These are phyloP conservation scores for Yamadazyma kitorensis DNA, from an alignment of 805 yeast species.

Conservation along the genomic window DNA sequence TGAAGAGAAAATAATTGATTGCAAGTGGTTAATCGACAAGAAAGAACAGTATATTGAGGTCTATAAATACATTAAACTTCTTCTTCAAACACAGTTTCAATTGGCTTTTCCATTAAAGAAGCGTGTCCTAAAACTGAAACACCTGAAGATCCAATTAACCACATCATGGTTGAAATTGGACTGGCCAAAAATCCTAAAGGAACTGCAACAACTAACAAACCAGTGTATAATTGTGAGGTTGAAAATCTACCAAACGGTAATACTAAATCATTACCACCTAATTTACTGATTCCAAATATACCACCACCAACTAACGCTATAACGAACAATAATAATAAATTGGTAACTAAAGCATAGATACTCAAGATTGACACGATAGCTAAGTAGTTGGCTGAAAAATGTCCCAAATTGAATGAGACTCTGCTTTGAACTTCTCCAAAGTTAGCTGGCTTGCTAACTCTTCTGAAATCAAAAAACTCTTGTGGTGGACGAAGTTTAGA, in stretches of 20 bases:
- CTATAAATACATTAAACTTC: conserved; percentile 37
- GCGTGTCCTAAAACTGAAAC: conserved; percentile 84
- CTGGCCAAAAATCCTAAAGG: conserved; percentile 86
- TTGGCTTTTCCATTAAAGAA: conserved; percentile 88
- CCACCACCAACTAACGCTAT: conserved; percentile 70
- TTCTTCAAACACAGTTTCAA: conserved; percentile 91
- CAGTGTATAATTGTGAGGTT: conserved; percentile 81
- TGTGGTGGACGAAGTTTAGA: conserved; percentile 82
- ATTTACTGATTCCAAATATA: conserved; percentile 69
- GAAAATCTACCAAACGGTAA: conserved; percentile 70
- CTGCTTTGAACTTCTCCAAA: conserved; percentile 88
- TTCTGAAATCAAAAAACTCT: conserved; percentile 89
- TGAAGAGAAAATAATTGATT: too few relatives aligned
- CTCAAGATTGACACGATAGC: conserved; percentile 69
- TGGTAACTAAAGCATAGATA: conserved; percentile 84
- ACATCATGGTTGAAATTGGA: conserved; percentile 84
- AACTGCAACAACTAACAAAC: conserved; percentile 67
- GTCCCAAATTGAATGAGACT: conserved; percentile 79
- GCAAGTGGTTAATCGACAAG: background rate
- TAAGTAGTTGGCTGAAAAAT: conserved; percentile 84
- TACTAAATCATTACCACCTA: conserved; percentile 80
- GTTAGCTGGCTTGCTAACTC: conserved; percentile 86
- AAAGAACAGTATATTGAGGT: conserved; percentile 1
- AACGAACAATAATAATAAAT: conserved; percentile 80
- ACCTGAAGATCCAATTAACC: conserved; percentile 87